phyloP scores from a whole-genome alignment of 352 stramenopile genomes.

The Phytophthora pseudosyringae region DNA sequence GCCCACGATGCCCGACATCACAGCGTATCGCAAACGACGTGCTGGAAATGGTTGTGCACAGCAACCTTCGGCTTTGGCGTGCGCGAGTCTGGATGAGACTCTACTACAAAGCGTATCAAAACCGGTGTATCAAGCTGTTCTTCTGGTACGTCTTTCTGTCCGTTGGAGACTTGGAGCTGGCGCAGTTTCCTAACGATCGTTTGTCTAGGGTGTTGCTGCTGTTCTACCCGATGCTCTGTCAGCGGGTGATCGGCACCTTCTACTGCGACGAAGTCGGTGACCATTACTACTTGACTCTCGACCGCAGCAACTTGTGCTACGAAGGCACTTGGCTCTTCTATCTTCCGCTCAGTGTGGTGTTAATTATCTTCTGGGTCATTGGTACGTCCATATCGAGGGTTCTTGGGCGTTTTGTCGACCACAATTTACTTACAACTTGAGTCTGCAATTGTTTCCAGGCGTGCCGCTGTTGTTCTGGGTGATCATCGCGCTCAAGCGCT shows the following conservation, averaged over 20 bases:
- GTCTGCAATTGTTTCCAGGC: slow-evolving; percentile 31
- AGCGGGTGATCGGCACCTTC: slow-evolving; percentile 71
- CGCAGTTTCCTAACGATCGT: not conserved
- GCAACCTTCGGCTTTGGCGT: slow-evolving; percentile 73
- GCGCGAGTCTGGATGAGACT: slow-evolving; percentile 72
- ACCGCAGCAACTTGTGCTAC: slow-evolving; percentile 69
- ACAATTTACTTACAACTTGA: too few relatives aligned
- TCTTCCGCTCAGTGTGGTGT: slow-evolving; percentile 48
- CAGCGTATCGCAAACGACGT: slow-evolving; percentile 61
- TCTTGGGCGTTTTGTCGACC: too few relatives aligned
- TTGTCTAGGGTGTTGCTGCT: slow-evolving; percentile 60
- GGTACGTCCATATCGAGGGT: slow-evolving; percentile 35
- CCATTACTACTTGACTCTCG: slow-evolving; percentile 65
- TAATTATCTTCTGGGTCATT: slow-evolving; percentile 66
- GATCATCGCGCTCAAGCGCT: slow-evolving; percentile 64
- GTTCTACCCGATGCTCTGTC: slow-evolving; percentile 78
- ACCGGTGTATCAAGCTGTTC: slow-evolving; percentile 80
- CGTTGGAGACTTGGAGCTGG: not conserved
- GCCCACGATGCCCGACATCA: slow-evolving; percentile 55
- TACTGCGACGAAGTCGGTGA: slow-evolving; percentile 77
- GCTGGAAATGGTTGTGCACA: slow-evolving; percentile 66
- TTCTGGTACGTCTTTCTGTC: slow-evolving; percentile 52
- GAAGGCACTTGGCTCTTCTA: slow-evolving; percentile 65
- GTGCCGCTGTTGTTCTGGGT: slow-evolving; percentile 76
- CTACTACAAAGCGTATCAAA: slow-evolving; percentile 77